These are phyloP conservation scores for Rachicladosporium sp. DNA, from an alignment of 2,329 filamentous ascomycete species.

Conservation along the genomic window DNA sequence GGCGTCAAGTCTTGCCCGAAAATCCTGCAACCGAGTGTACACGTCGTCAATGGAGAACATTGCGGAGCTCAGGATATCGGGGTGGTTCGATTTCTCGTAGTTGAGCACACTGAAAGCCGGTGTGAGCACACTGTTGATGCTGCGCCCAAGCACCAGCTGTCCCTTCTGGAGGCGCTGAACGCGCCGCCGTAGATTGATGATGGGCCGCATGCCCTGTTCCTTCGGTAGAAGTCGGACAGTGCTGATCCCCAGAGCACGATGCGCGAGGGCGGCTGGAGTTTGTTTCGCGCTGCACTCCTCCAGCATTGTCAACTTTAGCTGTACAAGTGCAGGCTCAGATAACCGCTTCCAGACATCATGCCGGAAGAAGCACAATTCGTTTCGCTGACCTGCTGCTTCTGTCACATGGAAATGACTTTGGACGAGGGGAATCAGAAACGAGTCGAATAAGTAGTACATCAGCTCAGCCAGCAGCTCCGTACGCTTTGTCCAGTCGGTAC, in stretches of 20 bases:
- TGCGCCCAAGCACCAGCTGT: slow-evolving; percentile 44
- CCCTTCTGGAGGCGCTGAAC: slow-evolving; percentile 41
- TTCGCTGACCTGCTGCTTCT: slow-evolving; percentile 69
- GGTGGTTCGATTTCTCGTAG: slow-evolving; percentile 51
- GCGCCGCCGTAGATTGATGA: slow-evolving; percentile 71
- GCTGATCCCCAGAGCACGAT: slow-evolving; percentile 60
- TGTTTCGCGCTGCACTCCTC: slow-evolving; percentile 55
- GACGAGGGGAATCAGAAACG: slow-evolving; percentile 74
- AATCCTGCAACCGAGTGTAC: slow-evolving; percentile 57
- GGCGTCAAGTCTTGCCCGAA: slow-evolving; percentile 42
- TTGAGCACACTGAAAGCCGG: slow-evolving; percentile 68
- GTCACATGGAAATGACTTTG: slow-evolving; percentile 88
- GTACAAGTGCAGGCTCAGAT: slow-evolving; percentile 57
- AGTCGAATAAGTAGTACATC: slow-evolving; percentile 87
- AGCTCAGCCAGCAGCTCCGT: slow-evolving; percentile 71
- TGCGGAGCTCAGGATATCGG: slow-evolving; percentile 58
- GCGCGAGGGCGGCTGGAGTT: slow-evolving; percentile 46
- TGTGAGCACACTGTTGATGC: slow-evolving; percentile 57
- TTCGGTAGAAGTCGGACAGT: slow-evolving; percentile 77
- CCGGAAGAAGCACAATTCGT: slow-evolving; percentile 82
- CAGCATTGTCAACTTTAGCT: slow-evolving; percentile 61
- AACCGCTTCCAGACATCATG: slow-evolving; percentile 82
- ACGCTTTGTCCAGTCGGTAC: slow-evolving; percentile 63
- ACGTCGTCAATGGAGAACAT: slow-evolving; percentile 75
- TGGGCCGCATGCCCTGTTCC: slow-evolving; percentile 59